These are phyloP conservation scores for Ogataea saltuana DNA, from an alignment of 805 yeast species.

Conservation along the genomic window DNA sequence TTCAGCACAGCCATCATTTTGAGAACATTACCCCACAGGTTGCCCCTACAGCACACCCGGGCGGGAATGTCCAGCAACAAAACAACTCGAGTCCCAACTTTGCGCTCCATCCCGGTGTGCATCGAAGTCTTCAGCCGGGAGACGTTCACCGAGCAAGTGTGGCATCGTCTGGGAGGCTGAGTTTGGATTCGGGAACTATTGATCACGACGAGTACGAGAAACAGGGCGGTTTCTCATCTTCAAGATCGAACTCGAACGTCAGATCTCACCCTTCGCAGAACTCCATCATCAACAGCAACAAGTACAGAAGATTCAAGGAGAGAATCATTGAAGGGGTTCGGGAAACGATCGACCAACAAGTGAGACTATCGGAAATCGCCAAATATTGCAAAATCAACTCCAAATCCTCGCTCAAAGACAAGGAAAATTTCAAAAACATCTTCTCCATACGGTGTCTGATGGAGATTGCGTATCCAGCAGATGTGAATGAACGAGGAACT, in stretches of 20 bases:
- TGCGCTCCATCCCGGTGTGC: too few relatives aligned
- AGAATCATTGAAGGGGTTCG: conserved; percentile 20
- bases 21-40: too few relatives aligned
- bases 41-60: too few relatives aligned
- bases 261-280: conserved; percentile 9
- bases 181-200: too few relatives aligned
- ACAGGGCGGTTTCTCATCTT: not conserved
- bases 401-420: conserved; percentile 20
- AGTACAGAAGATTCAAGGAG: conserved; percentile 21
- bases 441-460: conserved; percentile 29
- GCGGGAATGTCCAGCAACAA: too few relatives aligned
- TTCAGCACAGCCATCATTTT: conserved; percentile 2
- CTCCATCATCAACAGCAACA: conserved; percentile 17
- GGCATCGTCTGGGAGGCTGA: too few relatives aligned
- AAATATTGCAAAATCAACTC: conserved; percentile 21
- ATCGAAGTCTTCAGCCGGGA: too few relatives aligned
- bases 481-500: conserved; percentile 17
- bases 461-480: conserved; percentile 23
- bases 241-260: not conserved
- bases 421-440: conserved; percentile 24
- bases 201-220: not conserved
- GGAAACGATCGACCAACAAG: conserved; percentile 17
- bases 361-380: conserved; percentile 19
- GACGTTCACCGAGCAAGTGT: too few relatives aligned
- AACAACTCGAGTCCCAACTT: too few relatives aligned